A percentile compares a stretch with the other conserved stretches of the same genome.
These are phyloP conservation scores for Ganoderma boninense DNA, from an alignment of 1,284 basidiomycete genomes.

Conservation along the genomic window DNA sequence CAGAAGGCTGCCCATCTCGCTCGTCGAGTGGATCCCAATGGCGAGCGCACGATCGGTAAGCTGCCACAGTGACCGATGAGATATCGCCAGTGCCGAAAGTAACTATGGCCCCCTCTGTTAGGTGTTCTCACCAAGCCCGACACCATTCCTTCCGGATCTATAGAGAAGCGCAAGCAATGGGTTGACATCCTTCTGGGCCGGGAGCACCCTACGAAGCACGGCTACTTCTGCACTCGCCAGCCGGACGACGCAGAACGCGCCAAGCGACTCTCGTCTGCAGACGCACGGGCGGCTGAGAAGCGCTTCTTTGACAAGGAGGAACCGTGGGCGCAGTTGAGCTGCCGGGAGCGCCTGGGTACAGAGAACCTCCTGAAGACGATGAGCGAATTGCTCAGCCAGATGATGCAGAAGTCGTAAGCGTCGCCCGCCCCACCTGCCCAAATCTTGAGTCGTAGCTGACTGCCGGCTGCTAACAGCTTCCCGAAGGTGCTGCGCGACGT, in stretches of 20 bases:
- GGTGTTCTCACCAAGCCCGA: constrained; percentile 75
- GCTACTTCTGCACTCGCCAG: constrained; percentile 72
- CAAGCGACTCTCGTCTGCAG: constrained; percentile 44
- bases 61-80: neutral
- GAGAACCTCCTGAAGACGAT: constrained; percentile 59
- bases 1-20: constrained; percentile 64
- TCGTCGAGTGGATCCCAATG: constrained; percentile 55
- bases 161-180: constrained; percentile 47
- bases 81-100: constrained; percentile 4
- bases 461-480: constrained; percentile 45
- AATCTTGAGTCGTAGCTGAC: neutral
- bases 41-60: constrained; percentile 67
- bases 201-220: constrained; percentile 54
- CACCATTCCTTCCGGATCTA: constrained; percentile 46
- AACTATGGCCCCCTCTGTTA: constrained; percentile 38
- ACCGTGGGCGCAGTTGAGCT: constrained; percentile 1
- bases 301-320: constrained; percentile 47
- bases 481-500: constrained; percentile 46
- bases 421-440: neutral
- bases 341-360: constrained; percentile 47
- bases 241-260: constrained; percentile 64
- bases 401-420: constrained; percentile 15
- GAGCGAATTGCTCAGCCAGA: constrained; percentile 56
- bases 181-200: constrained; percentile 58
- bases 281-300: constrained; percentile 49